Percentiles rank a stretch among this genome's conserved stretches.
Evolutionary conservation across 257 asterid species (phyloP).

Genomic region (Linderniella brevidens): DNA sequence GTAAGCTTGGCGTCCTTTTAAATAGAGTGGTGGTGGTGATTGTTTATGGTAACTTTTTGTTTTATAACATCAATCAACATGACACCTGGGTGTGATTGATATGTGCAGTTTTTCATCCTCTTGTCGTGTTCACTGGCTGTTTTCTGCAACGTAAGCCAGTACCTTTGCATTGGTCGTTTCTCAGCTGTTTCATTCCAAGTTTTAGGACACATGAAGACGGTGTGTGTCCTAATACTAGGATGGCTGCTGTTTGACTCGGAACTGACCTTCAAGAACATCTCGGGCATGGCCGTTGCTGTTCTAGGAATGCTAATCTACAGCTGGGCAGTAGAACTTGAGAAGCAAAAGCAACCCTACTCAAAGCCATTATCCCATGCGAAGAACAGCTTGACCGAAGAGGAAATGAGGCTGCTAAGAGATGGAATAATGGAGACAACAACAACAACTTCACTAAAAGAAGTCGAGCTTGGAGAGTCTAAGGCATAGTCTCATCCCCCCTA

Average conservation of each 20-base stretch:
- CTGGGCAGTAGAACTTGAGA: constrained; percentile 91
- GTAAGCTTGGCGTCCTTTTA: constrained; percentile 49
- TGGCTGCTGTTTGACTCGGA: constrained; percentile 89
- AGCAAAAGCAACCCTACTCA: constrained; percentile 22
- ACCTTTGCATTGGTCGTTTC: constrained; percentile 95
- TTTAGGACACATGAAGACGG: constrained; percentile 93
- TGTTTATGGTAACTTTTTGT: too few species aligned
- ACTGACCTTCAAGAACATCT: constrained; percentile 71
- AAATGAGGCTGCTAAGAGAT: constrained; percentile 63
- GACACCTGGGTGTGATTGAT: too few species aligned
- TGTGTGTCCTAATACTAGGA: constrained; percentile 72
- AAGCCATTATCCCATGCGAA: constrained; percentile 40
- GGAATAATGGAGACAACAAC: constrained; percentile 36
- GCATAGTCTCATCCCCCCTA: too few species aligned
- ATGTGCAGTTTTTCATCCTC: constrained; percentile 64
- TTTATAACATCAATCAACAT: constrained; percentile 1
- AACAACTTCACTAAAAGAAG: constrained; percentile 1
- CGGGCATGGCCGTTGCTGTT: constrained; percentile 79
- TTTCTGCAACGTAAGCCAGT: constrained; percentile 95
- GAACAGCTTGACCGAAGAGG: constrained; percentile 84
- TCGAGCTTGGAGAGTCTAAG: too few species aligned
- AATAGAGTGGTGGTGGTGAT: too few species aligned
- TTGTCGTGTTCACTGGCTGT: constrained; percentile 83
- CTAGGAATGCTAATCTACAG: constrained; percentile 84
- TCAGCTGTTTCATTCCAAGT: constrained; percentile 98